A percentile compares a stretch with the other conserved stretches of the same genome.
Conservation (phyloP, 2,329 filamentous ascomycete species). For the Diaporthe vaccinii region DNA sequence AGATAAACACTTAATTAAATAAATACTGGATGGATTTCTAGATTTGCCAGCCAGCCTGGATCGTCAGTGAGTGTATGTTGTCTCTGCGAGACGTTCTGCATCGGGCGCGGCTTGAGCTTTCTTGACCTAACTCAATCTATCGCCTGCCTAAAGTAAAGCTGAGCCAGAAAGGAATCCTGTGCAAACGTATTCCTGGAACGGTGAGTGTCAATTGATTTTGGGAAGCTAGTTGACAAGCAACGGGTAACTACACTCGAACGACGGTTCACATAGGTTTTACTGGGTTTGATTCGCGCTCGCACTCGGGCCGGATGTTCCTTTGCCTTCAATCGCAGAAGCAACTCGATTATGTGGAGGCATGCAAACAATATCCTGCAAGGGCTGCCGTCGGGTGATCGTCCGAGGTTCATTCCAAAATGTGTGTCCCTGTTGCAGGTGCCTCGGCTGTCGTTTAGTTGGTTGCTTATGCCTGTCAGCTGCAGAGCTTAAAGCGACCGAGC, state of each 20-base stretch:
- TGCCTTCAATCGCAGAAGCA: neutral
- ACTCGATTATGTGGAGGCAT: neutral
- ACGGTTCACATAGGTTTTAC: neutral
- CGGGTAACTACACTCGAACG: neutral
- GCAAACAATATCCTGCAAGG: neutral
- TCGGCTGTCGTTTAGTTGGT: conserved; percentile 21
- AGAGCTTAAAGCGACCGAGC: conserved; percentile 15
- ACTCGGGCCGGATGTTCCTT: too few species aligned
- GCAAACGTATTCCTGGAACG: neutral
- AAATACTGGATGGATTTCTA: neutral
- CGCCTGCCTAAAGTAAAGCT: neutral
- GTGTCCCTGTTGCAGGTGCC: neutral
- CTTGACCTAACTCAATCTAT: neutral
- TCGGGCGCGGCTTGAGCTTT: neutral
- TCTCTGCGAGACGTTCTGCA: neutral
- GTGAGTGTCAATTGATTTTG: neutral
- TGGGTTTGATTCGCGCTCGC: neutral
- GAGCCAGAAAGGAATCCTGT: too few species aligned
- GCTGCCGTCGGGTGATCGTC: neutral
- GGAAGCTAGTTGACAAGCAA: neutral
- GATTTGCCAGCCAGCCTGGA: neutral
- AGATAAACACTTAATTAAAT: neutral
- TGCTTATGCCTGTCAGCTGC: neutral
- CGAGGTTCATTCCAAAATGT: neutral
- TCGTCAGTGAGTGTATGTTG: neutral